phyloP scores from a whole-genome alignment of 257 asterid species.

The Fraxinus excelsior region DNA sequence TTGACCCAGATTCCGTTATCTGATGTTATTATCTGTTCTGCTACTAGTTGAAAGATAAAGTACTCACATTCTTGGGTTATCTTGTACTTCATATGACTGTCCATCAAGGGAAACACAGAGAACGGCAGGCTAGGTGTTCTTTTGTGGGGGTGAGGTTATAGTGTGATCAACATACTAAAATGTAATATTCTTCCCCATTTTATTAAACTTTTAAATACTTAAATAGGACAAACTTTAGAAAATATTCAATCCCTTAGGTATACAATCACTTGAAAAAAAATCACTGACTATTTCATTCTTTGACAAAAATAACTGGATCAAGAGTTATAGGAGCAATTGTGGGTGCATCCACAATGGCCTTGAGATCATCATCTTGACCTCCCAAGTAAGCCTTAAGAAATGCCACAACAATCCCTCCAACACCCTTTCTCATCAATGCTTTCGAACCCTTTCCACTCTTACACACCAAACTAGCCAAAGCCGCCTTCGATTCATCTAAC shows the following conservation, averaged over 20 bases:
- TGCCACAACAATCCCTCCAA: slow-evolving; percentile 71
- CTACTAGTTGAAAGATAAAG: neutral
- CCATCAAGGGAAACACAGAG: neutral
- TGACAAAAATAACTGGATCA: slow-evolving; percentile 52
- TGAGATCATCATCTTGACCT: slow-evolving; percentile 34
- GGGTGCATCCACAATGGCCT: slow-evolving; percentile 41
- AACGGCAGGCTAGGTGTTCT: neutral
- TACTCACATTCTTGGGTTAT: neutral
- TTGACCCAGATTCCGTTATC: neutral
- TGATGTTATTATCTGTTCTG: neutral
- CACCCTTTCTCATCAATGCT: slow-evolving; percentile 56
- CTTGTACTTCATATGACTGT: neutral
- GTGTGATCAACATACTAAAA: neutral
- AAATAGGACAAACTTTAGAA: neutral
- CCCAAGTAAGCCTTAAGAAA: slow-evolving; percentile 68
- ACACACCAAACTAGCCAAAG: slow-evolving; percentile 37
- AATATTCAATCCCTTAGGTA: neutral
- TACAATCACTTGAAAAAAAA: neutral
- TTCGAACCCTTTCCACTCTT: slow-evolving; percentile 52
- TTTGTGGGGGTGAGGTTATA: neutral
- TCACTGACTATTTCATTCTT: slow-evolving; percentile 19
- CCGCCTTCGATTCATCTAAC: slow-evolving; percentile 43
- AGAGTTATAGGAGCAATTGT: slow-evolving; percentile 56
- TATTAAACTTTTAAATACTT: neutral
- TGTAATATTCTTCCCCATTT: neutral